phyloP scores from a whole-genome alignment of 768 basidiomycete species.

The Lactarius quietus region DNA sequence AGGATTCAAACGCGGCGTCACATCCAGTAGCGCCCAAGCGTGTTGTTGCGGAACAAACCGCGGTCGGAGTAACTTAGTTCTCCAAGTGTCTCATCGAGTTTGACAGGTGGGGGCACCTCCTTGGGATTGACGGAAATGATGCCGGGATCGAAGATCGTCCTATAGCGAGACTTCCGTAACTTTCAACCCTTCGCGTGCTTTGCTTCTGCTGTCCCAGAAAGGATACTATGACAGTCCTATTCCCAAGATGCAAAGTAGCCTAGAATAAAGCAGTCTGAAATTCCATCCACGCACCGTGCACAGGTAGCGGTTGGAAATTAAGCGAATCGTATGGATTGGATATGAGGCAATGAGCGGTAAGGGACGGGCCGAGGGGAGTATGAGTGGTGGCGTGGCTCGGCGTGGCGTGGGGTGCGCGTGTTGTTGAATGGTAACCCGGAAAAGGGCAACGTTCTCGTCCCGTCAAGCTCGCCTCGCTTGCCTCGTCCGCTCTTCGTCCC shows the following conservation, averaged over 20 bases:
- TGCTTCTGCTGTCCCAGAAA: too few relatives aligned
- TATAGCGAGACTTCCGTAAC: constrained; percentile 56
- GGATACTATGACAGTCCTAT: too few relatives aligned
- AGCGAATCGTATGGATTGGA: too few relatives aligned
- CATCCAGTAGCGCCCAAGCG: not conserved
- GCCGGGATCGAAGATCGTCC: constrained; percentile 80
- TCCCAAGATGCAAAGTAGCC: too few relatives aligned
- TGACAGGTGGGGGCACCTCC: constrained; percentile 7
- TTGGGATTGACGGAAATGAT: constrained; percentile 53
- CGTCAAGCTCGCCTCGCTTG: constrained; percentile 3
- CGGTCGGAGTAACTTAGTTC: constrained; percentile 4
- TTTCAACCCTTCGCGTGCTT: constrained; percentile 35
- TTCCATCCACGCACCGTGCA: too few relatives aligned
- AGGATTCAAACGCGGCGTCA: too few relatives aligned
- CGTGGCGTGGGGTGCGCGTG: not conserved
- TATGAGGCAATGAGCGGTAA: not conserved
- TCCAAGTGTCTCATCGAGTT: constrained; percentile 6
- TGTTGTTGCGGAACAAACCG: constrained; percentile 25
- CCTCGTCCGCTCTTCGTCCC: constrained; percentile 4
- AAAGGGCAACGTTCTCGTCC: constrained; percentile 17
- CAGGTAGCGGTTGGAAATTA: too few relatives aligned
- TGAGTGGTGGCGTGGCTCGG: too few relatives aligned
- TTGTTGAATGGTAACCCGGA: constrained; percentile 12
- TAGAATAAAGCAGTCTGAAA: too few relatives aligned
- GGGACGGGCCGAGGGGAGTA: not conserved